Evolutionary conservation across 2,329 filamentous ascomycete genomes (phyloP).

Genomic region (Phyllosticta paracitricarpa): DNA sequence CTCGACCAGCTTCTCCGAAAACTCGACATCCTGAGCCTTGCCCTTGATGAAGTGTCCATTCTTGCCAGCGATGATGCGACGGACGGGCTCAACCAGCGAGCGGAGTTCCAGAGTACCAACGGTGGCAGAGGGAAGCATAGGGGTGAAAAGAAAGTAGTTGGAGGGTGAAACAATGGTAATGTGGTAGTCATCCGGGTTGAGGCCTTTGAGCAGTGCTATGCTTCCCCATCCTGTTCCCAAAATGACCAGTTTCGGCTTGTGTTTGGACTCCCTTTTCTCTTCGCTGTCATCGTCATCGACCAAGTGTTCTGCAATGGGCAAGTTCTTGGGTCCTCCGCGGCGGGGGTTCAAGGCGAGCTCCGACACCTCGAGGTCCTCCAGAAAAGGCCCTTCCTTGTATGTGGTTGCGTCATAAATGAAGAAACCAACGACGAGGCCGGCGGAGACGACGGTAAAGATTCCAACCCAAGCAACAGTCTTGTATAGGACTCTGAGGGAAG

Average conservation of each 20-base stretch:
- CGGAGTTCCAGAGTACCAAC: conserved; percentile 88
- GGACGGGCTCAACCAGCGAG: conserved; percentile 85
- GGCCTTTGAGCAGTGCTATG: conserved; percentile 79
- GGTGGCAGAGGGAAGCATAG: conserved; percentile 93
- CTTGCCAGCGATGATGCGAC: conserved; percentile 68
- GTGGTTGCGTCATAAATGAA: conserved; percentile 92
- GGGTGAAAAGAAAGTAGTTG: conserved; percentile 97
- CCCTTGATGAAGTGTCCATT: conserved; percentile 86
- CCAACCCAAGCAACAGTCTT: conserved; percentile 63
- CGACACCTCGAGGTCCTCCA: conserved; percentile 71
- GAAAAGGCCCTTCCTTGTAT: conserved; percentile 61
- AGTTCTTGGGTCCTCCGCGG: conserved; percentile 82
- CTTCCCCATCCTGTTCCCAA: conserved; percentile 93
- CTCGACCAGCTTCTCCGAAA: conserved; percentile 84
- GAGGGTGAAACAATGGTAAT: conserved; percentile 89
- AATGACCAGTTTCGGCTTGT: conserved; percentile 88
- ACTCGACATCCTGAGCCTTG: conserved; percentile 78
- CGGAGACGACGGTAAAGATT: conserved; percentile 61
- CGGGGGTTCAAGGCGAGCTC: conserved; percentile 71
- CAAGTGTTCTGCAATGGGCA: conserved; percentile 79
- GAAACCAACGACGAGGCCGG: conserved; percentile 65
- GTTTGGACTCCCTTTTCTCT: conserved; percentile 58
- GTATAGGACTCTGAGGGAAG: conserved; percentile 47
- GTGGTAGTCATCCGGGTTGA: conserved; percentile 88
- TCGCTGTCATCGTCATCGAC: conserved; percentile 81